Evolutionary conservation across 2,329 filamentous ascomycete species (phyloP), one percentile per base, ranked within the genome.

Genomic region (Shiraia sp.): DNA sequence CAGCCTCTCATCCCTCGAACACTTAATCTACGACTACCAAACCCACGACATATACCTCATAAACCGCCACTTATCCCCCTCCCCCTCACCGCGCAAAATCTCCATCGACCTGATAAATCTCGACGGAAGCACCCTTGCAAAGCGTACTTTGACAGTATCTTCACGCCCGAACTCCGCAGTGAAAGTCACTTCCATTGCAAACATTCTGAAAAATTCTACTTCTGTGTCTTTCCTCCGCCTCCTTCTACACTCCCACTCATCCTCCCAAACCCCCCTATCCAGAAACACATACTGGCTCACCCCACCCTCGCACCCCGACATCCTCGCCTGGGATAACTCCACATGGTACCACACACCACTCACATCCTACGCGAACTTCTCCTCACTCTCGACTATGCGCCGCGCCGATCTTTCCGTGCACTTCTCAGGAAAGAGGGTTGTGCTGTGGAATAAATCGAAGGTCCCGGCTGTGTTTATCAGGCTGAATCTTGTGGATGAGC

Each of bases 261-360:
- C 1, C 53, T 56, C 1, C 1, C 50, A 84, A 23, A 42, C 1
- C 53, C 57, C 1, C 1, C 50, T 84, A 2, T 82, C 78, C 46
- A 72, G 79, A 2, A 84, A 82, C 48, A 77, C 82, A 0, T 85
- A 85, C 68, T 85, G 81, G 80, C 50, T 85, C 1, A 55, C 76
- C 1, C 58, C 64, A 0, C 61, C 76, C 1, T 58, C 64, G 0
- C 61, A 65, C 0, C 42, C 69, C 0, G 82, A 85, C 51, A 61
- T 57, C 1, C 59, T 85, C 4, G 70, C 79, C 45, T 85, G 81
- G 81, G 65, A 72, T 0, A 68, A 74, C 1, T 81, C 81, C 3
- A 76, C 73, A 1, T 86, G 81, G 80, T 83, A 76, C 47, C 69
- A 74, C 49, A 85, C 82, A 0, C 81, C 81, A 0, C 77, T 83